Evolutionary conservation across 495 filamentous ascomycete genomes (phyloP).

Genomic region (Evernia prunastri): DNA sequence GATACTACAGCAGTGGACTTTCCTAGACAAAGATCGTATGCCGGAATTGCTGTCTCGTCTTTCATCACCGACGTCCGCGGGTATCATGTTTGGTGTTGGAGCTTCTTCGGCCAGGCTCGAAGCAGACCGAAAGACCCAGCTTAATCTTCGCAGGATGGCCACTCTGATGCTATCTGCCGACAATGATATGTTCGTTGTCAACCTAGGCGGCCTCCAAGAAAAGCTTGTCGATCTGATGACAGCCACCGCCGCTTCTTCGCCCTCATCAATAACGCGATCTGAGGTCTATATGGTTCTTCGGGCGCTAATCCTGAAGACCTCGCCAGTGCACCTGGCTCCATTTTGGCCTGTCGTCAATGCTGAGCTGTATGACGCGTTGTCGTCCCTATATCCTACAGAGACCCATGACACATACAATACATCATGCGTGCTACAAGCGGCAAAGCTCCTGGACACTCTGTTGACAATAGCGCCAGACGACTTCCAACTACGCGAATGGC

Average conservation of each 20-base stretch:
- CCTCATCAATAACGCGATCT: conserved; percentile 79
- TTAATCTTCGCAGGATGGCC: conserved; percentile 79
- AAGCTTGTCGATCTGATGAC: conserved; percentile 80
- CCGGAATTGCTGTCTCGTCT: conserved; percentile 71
- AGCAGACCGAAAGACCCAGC: conserved; percentile 86
- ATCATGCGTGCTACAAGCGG: conserved; percentile 73
- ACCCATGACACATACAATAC: conserved; percentile 74
- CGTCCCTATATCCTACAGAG: conserved; percentile 62
- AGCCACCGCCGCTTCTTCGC: conserved; percentile 84
- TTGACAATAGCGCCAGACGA: conserved; percentile 85
- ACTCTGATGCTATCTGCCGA: conserved; percentile 66
- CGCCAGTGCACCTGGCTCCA: conserved; percentile 66
- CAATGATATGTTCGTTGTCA: conserved; percentile 69
- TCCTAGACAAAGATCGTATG: conserved; percentile 83
- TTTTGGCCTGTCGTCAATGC: conserved; percentile 87
- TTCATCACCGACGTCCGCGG: conserved; percentile 82
- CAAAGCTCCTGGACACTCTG: conserved; percentile 82
- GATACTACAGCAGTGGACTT: conserved; percentile 71
- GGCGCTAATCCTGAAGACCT: conserved; percentile 68
- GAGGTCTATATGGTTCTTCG: conserved; percentile 87
- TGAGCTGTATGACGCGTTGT: conserved; percentile 77
- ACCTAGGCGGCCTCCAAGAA: conserved; percentile 66
- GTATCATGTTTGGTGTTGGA: conserved; percentile 95
- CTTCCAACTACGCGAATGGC: conserved; percentile 93
- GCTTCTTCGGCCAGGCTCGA: conserved; percentile 90